Base-by-base conservation (phyloP, 768 basidiomycete genomes). In the Hygrocybe coccinea region DNA sequence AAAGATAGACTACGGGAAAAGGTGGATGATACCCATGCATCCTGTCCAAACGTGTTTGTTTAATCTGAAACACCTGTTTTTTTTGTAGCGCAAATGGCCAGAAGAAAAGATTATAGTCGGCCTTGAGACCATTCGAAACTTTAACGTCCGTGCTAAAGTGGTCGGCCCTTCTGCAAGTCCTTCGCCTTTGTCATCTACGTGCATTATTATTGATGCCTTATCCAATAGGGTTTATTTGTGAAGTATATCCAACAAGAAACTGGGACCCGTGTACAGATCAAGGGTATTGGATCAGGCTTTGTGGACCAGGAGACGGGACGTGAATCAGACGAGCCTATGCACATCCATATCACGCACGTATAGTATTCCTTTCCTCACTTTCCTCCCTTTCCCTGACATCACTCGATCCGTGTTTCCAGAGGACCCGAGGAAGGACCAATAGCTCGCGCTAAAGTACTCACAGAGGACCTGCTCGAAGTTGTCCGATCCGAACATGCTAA, bases 161-260 rank as follows among this genome's bases (percentile, higher is more conserved):
- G 95, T 98, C 25, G 95, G 95, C 12, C 95, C 95, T 11, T 85
- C 84, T 59, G 93, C 94, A 69, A 56, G 83, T 77, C 12, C 11
- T 14, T 12, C 10, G 10, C 21, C 17, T 12, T 46, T 12, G 21
- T 11, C 7, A 3, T 33, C 19, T 35, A 3, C n/a, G n/a, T n/a
- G n/a, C n/a, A n/a, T n/a, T 6, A 19, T 6, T 34, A 36, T 19
- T 24, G 15, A 37, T 29, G 57, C 22, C 6, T 33, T 35, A 22
- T 4, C 36, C 9, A 50, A 8, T 22, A 60, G 59, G 59, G 59
- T 25, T 43, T 60, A 60, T 99, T 97, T 65, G 95, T 99, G 61
- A 99, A 99, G 72, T 94, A 94, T 67, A 98, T 98, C 49, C 95
- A 99, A 71, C 82, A 87, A 63, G 95, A 99, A 71, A 99, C 95